Conservation (phyloP, 192 early-diverging fungal species). For the Entophlyctis luteolus region DNA sequence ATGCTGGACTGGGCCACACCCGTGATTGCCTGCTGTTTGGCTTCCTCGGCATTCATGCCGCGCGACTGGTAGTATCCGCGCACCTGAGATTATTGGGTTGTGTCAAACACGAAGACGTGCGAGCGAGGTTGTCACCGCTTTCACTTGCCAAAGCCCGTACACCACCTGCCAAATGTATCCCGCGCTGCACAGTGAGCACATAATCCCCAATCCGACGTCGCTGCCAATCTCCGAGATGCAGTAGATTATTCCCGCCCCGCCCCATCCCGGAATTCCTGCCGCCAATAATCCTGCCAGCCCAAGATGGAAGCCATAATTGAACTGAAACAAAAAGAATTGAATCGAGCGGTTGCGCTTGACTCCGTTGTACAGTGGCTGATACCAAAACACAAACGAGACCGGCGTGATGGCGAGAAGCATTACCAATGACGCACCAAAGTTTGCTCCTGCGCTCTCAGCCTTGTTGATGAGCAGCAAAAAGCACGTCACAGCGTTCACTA, state of each 20-base stretch:
- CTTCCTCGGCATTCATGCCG: slow-evolving; percentile 36
- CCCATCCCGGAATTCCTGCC: slow-evolving; percentile 39
- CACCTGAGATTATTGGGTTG: neutral
- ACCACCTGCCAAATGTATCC: slow-evolving; percentile 33
- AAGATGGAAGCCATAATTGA: slow-evolving; percentile 36
- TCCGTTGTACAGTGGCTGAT: slow-evolving; percentile 40
- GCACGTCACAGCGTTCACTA: slow-evolving; percentile 31
- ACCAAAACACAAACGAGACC: slow-evolving; percentile 34
- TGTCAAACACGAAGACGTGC: neutral
- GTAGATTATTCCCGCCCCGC: slow-evolving; percentile 36
- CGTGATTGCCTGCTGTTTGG: slow-evolving; percentile 32
- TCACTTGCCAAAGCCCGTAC: slow-evolving; percentile 45
- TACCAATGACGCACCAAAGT: slow-evolving; percentile 37
- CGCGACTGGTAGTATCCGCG: slow-evolving; percentile 21
- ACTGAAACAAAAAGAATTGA: slow-evolving; percentile 40
- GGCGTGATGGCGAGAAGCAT: slow-evolving; percentile 38
- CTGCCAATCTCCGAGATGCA: slow-evolving; percentile 25
- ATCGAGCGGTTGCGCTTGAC: slow-evolving; percentile 28
- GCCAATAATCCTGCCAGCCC: slow-evolving; percentile 24
- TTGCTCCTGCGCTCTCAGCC: slow-evolving; percentile 31
- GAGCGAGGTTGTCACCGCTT: slow-evolving; percentile 12
- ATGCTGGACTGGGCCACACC: slow-evolving; percentile 26
- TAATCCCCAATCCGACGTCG: slow-evolving; percentile 27
- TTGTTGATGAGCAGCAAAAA: slow-evolving; percentile 37
- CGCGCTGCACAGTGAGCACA: slow-evolving; percentile 31